Evolutionary conservation across 495 filamentous ascomycete species (phyloP).

Genomic region (Aspergillus indologenus): DNA sequence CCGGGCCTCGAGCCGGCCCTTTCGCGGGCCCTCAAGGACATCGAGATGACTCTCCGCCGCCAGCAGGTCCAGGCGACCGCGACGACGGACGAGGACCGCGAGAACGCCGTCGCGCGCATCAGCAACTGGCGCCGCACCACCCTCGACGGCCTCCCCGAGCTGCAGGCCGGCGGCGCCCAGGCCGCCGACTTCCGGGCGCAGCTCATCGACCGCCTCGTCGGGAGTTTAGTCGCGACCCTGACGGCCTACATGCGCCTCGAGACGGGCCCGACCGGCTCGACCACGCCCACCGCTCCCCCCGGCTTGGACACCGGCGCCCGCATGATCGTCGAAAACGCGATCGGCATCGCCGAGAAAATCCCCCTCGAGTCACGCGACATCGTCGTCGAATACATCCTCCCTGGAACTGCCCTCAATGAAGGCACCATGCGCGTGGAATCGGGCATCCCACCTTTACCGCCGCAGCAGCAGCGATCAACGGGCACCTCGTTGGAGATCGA

Average conservation of each 20-base stretch:
- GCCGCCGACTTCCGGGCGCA: constrained; percentile 59
- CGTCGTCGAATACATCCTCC: constrained; percentile 76
- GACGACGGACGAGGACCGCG: constrained; percentile 78
- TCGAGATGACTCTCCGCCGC: constrained; percentile 85
- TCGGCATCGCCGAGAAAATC: constrained; percentile 80
- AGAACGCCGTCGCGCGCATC: constrained; percentile 81
- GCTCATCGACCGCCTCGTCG: constrained; percentile 66
- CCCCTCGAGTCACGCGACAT: constrained; percentile 92
- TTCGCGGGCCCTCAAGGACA: constrained; percentile 73
- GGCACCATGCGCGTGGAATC: constrained; percentile 83
- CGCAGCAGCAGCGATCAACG: constrained; percentile 34
- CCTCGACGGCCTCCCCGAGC: constrained; percentile 80
- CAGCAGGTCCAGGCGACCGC: constrained; percentile 56
- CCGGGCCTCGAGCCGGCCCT: constrained; percentile 74
- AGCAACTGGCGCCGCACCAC: constrained; percentile 93
- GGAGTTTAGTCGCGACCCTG: constrained; percentile 66
- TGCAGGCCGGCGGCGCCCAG: constrained; percentile 63
- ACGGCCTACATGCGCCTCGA: constrained; percentile 70
- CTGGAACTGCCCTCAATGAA: constrained; percentile 62
- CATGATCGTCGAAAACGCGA: constrained; percentile 91
- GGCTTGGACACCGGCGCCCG: constrained; percentile 77
- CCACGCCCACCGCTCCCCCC: constrained; percentile 55
- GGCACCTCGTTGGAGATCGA: background rate
- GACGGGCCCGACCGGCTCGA: constrained; percentile 68
- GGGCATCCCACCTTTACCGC: constrained; percentile 37